Evolutionary conservation across 768 basidiomycete species (phyloP).

Genomic region (Boletales sp.): DNA sequence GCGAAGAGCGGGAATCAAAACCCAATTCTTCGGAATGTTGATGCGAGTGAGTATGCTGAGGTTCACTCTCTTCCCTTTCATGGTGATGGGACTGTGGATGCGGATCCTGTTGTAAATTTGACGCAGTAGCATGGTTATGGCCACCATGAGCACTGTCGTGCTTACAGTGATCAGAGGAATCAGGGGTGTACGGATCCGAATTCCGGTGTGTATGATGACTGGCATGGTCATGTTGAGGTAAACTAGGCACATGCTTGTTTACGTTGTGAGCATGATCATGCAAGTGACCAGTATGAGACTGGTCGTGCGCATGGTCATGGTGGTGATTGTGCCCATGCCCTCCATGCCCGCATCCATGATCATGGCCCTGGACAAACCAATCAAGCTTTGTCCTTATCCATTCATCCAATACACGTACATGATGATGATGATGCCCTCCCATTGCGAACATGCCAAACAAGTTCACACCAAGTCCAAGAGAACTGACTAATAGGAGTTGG

Average conservation of each 20-base stretch:
- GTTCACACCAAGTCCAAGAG: slow-evolving; percentile 88
- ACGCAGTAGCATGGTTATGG: slow-evolving; percentile 14
- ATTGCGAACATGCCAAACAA: slow-evolving; percentile 99
- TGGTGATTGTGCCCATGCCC: slow-evolving; percentile 14
- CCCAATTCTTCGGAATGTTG: slow-evolving; percentile 24
- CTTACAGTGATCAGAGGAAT: slow-evolving; percentile 8
- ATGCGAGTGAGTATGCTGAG: slow-evolving; percentile 24
- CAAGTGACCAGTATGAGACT: slow-evolving; percentile 35
- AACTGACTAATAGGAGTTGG: slow-evolving; percentile 86
- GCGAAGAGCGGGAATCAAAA: slow-evolving; percentile 14
- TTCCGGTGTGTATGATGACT: slow-evolving; percentile 18
- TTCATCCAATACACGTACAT: slow-evolving; percentile 44
- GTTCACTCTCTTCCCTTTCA: slow-evolving; percentile 11
- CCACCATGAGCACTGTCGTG: slow-evolving; percentile 10
- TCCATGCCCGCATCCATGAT: slow-evolving; percentile 13
- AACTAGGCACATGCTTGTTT: slow-evolving; percentile 8
- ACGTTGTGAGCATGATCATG: slow-evolving; percentile 28
- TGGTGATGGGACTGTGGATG: slow-evolving; percentile 28
- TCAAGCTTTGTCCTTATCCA: background rate
- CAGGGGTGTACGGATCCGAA: slow-evolving; percentile 11
- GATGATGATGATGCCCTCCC: slow-evolving; percentile 86
- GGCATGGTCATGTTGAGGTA: slow-evolving; percentile 18
- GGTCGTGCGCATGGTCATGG: slow-evolving; percentile 23
- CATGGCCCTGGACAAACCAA: slow-evolving; percentile 11
- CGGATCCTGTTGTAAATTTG: slow-evolving; percentile 13